Evolutionary conservation across 768 basidiomycete genomes (phyloP).

Genomic region (Lactarius evosmus): DNA sequence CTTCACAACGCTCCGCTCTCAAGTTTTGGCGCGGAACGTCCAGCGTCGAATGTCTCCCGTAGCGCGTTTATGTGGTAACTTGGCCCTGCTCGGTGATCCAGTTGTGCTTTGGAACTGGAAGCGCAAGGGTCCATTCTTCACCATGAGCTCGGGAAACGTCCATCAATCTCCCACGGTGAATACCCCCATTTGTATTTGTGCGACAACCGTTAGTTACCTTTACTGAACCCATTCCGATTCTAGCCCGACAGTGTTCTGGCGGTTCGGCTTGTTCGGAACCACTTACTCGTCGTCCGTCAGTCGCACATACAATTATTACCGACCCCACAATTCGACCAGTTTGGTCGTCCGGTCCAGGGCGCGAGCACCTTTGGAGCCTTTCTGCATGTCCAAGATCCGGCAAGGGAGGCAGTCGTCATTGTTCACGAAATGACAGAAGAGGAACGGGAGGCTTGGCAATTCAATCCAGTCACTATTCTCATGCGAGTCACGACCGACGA

Average conservation of each 20-base stretch:
- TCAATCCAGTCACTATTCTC: slow-evolving; percentile 36
- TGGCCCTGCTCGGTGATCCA: slow-evolving; percentile 26
- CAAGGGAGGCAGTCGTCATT: slow-evolving; percentile 33
- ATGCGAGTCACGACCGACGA: slow-evolving; percentile 28
- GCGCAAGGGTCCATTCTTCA: slow-evolving; percentile 18
- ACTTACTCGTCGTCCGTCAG: slow-evolving; percentile 33
- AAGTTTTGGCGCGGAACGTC: slow-evolving; percentile 7
- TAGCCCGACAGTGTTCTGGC: slow-evolving; percentile 31
- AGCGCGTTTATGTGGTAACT: slow-evolving; percentile 24
- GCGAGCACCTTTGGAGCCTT: slow-evolving; percentile 19
- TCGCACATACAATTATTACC: slow-evolving; percentile 30
- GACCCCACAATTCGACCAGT: slow-evolving; percentile 26
- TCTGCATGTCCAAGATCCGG: slow-evolving; percentile 30
- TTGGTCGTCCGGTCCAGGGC: slow-evolving; percentile 15
- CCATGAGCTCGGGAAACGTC: slow-evolving; percentile 19
- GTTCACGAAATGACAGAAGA: slow-evolving; percentile 26
- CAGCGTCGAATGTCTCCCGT: slow-evolving; percentile 19
- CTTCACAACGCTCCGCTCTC: slow-evolving; percentile 25
- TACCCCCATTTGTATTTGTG: slow-evolving; percentile 1
- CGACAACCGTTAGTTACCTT: background rate
- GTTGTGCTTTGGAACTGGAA: slow-evolving; percentile 28
- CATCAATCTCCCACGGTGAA: slow-evolving; percentile 27
- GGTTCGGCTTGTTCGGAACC: slow-evolving; percentile 32
- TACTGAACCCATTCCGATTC: background rate
- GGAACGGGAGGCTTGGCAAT: slow-evolving; percentile 33